Percentiles rank a stretch among this genome's conserved stretches.
Conservation (phyloP, 2,329 filamentous ascomycete species). For the Davidsoniella neocaledoniae region DNA sequence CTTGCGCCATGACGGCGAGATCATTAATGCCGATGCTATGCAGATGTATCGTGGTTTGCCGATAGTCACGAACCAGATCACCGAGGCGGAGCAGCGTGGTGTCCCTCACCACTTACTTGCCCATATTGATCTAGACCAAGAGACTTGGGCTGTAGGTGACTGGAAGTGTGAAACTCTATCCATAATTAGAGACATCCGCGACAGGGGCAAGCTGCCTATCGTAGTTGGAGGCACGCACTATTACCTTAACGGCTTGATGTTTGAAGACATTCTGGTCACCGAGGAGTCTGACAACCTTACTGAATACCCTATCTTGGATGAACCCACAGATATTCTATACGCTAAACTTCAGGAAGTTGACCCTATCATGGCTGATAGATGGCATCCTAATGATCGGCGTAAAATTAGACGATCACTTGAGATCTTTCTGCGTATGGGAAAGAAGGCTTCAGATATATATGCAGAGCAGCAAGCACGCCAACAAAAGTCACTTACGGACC, state of each 20-base stretch:
- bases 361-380: conserved; percentile 72
- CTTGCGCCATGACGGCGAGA: conserved; percentile 66
- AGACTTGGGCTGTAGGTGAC: conserved; percentile 66
- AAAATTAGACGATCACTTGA: conserved; percentile 84
- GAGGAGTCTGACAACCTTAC: conserved; percentile 20
- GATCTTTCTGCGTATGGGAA: conserved; percentile 73
- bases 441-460: conserved; percentile 72
- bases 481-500: conserved; percentile 3
- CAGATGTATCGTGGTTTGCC: conserved; percentile 87
- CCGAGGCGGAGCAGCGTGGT: conserved; percentile 53
- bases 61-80: conserved; percentile 90
- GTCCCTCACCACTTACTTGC: conserved; percentile 81
- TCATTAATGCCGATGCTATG: conserved; percentile 97
- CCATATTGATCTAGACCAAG: conserved; percentile 55
- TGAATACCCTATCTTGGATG: conserved; percentile 52
- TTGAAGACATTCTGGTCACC: conserved; percentile 51
- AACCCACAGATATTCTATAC: conserved; percentile 54
- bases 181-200: conserved; percentile 61
- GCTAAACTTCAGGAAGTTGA: conserved; percentile 63
- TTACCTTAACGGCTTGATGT: conserved; percentile 78
- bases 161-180: conserved; percentile 55
- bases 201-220: conserved; percentile 66
- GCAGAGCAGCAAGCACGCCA: conserved; percentile 42
- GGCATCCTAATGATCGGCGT: conserved; percentile 85
- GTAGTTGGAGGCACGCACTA: conserved; percentile 92